Conservation (phyloP, 768 basidiomycete species). For the Phanerodontia chrysosporium region DNA sequence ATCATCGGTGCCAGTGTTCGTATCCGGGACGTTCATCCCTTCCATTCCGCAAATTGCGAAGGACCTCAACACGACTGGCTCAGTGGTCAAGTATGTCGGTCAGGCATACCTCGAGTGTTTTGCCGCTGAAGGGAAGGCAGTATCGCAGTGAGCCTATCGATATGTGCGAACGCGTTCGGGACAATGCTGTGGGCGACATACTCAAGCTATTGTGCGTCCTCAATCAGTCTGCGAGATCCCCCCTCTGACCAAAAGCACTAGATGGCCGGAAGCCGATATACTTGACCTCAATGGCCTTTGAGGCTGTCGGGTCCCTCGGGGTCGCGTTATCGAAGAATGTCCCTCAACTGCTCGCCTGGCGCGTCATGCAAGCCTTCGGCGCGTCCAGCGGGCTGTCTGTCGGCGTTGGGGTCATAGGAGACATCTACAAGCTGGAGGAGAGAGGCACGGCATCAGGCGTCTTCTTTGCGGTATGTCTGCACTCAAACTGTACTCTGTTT, state of each 20-base stretch:
- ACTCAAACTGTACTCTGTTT: not conserved
- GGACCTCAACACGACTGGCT: constrained; percentile 54
- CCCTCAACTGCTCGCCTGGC: constrained; percentile 49
- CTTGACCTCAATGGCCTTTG: constrained; percentile 53
- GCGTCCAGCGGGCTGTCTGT: constrained; percentile 51
- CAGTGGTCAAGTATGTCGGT: constrained; percentile 48
- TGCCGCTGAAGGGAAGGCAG: constrained; percentile 23
- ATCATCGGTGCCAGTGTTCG: constrained; percentile 48
- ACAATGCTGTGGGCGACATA: constrained; percentile 51
- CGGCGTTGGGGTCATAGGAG: constrained; percentile 58
- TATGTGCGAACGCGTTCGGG: constrained; percentile 41
- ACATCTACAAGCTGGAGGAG: constrained; percentile 64
- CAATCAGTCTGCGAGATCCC: constrained; percentile 16
- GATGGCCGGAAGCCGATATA: constrained; percentile 66
- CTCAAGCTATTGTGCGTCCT: constrained; percentile 38
- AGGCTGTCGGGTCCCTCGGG: constrained; percentile 55
- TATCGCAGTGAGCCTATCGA: constrained; percentile 47
- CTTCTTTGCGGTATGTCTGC: constrained; percentile 45
- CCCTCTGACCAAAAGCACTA: constrained; percentile 20
- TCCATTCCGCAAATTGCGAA: constrained; percentile 69
- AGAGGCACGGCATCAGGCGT: constrained; percentile 56
- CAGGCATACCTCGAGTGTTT: not conserved
- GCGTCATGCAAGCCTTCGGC: constrained; percentile 65
- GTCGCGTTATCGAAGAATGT: constrained; percentile 45
- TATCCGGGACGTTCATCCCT: constrained; percentile 66